Evolutionary conservation across 345 rosid genomes (phyloP).

Genomic region (Capsella bursapastoris): DNA sequence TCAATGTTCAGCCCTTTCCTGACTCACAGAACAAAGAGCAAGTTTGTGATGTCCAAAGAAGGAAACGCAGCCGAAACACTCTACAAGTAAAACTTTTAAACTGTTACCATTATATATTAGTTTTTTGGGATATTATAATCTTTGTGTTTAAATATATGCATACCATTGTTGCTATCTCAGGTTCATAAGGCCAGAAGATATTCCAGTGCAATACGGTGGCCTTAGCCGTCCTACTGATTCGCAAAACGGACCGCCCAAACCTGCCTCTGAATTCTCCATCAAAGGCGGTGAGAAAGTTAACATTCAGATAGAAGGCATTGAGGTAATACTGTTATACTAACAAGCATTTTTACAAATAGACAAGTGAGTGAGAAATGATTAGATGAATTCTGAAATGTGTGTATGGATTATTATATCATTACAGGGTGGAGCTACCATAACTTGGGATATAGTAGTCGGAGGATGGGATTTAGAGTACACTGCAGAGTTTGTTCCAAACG

Average conservation of each 20-base stretch:
- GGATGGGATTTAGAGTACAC: slow-evolving; percentile 99
- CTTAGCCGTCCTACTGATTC: slow-evolving; percentile 70
- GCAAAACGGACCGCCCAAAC: slow-evolving; percentile 71
- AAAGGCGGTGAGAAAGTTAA: slow-evolving; percentile 98
- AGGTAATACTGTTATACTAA: slow-evolving; percentile 50
- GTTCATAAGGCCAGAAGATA: slow-evolving; percentile 85
- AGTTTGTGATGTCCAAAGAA: slow-evolving; percentile 89
- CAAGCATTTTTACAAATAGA: not conserved
- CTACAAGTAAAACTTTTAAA: slow-evolving; percentile 62
- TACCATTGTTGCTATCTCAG: slow-evolving; percentile 45
- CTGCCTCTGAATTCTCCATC: slow-evolving; percentile 87
- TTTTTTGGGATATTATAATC: not conserved
- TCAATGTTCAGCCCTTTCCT: slow-evolving; percentile 92
- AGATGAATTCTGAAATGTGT: slow-evolving; percentile 16
- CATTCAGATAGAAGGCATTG: slow-evolving; percentile 97
- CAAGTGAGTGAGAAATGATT: not conserved
- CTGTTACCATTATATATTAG: not conserved
- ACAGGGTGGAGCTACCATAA: slow-evolving; percentile 83
- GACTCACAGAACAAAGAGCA: slow-evolving; percentile 96
- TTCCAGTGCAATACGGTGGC: slow-evolving; percentile 95
- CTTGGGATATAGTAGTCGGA: slow-evolving; percentile 97
- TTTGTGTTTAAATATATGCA: not conserved
- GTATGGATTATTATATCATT: not conserved
- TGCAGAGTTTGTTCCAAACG: slow-evolving; percentile 89
- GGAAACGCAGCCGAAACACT: slow-evolving; percentile 92